phyloP scores from a whole-genome alignment of 306 rosid genomes.

The Delonix regia region DNA sequence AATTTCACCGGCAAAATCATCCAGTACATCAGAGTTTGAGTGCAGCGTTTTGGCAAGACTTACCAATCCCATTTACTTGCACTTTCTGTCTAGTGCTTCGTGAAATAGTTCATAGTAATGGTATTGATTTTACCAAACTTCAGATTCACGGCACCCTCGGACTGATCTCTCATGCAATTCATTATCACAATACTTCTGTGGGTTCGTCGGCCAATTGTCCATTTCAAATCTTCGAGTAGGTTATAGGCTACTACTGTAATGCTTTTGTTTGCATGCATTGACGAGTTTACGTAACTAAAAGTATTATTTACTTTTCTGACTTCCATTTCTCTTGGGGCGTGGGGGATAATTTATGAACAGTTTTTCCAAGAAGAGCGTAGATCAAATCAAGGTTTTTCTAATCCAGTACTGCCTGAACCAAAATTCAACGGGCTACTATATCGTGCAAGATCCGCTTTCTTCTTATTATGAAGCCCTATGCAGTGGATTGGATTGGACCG shows the following conservation, averaged over 20 bases:
- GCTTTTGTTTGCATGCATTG: not conserved
- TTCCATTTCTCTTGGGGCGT: not conserved
- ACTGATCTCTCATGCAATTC: conserved; percentile 54
- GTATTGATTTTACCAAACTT: conserved; percentile 1
- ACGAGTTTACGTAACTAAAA: too few species aligned
- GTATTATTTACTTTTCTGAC: not conserved
- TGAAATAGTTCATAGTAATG: conserved; percentile 58
- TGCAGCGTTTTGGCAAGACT: conserved; percentile 40
- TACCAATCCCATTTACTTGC: conserved; percentile 47
- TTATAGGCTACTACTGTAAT: not conserved
- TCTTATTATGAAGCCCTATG: conserved; percentile 63
- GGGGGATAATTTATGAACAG: conserved; percentile 33
- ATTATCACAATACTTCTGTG: conserved; percentile 1
- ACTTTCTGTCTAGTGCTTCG: conserved; percentile 68
- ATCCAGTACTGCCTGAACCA: conserved; percentile 47
- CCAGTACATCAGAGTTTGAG: not conserved
- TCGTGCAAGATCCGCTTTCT: conserved; percentile 58
- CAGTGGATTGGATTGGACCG: conserved; percentile 62
- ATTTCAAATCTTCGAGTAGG: conserved; percentile 65
- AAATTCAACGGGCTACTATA: conserved; percentile 42
- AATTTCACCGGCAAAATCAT: not conserved
- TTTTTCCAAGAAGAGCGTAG: conserved; percentile 48
- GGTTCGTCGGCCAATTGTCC: conserved; percentile 26
- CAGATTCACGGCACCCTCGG: not conserved
- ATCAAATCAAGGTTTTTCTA: conserved; percentile 55